phyloP scores from a whole-genome alignment of 345 rosid genomes.

The Euphorbia peplus region DNA sequence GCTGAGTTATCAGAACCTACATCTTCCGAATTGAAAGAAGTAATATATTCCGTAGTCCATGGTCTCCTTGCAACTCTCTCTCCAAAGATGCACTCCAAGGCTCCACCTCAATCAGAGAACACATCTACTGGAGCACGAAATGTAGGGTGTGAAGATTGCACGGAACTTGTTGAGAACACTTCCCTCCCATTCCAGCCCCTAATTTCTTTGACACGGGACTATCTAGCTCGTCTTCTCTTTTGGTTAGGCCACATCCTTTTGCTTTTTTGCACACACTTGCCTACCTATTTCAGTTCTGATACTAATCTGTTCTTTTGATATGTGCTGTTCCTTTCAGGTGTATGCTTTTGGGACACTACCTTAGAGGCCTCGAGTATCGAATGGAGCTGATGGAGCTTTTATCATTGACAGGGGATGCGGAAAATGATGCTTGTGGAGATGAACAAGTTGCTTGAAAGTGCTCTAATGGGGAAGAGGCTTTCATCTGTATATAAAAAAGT shows the following conservation, averaged over 20 bases:
- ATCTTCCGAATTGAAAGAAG: constrained; percentile 65
- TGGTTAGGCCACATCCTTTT: constrained; percentile 50
- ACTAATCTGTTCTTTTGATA: background rate
- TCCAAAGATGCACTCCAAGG: constrained; percentile 78
- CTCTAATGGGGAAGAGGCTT: constrained; percentile 14
- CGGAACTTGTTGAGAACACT: constrained; percentile 78
- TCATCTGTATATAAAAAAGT: constrained; percentile 25
- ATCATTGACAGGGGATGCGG: constrained; percentile 44
- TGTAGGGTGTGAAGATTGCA: constrained; percentile 54
- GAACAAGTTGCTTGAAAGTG: constrained; percentile 33
- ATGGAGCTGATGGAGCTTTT: constrained; percentile 77
- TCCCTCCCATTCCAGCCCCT: constrained; percentile 84
- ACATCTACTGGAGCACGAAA: constrained; percentile 43
- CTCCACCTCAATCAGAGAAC: constrained; percentile 54
- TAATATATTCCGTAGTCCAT: constrained; percentile 75
- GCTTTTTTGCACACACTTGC: background rate
- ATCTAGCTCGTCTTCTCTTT: constrained; percentile 91
- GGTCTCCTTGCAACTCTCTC: constrained; percentile 96
- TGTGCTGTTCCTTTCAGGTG: constrained; percentile 50
- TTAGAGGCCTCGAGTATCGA: constrained; percentile 84
- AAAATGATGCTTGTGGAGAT: constrained; percentile 36
- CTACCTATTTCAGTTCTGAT: background rate
- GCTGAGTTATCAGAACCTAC: constrained; percentile 95
- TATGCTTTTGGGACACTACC: constrained; percentile 88
- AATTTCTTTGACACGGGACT: constrained; percentile 75